A percentile compares a stretch with the other conserved stretches of the same genome.
Evolutionary conservation across 1,284 basidiomycete species (phyloP).

Genomic region (Volvariella volvacea): DNA sequence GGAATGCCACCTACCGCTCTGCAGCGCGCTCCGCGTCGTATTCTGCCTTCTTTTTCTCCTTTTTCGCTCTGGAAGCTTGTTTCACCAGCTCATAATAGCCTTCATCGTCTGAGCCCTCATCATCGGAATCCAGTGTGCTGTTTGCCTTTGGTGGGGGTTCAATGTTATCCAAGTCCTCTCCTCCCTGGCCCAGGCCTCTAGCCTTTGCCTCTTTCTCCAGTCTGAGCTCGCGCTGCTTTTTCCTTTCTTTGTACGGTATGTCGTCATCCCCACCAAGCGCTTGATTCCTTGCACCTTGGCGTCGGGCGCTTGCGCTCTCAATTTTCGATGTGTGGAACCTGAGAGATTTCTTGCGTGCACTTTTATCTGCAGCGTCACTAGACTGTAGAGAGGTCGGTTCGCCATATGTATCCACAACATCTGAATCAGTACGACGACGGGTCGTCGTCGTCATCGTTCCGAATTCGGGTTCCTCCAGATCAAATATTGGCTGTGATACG

Average conservation of each 20-base stretch:
- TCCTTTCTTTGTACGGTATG: conserved; percentile 70
- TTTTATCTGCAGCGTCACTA: conserved; percentile 79
- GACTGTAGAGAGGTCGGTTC: conserved; percentile 66
- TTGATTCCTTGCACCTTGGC: conserved; percentile 62
- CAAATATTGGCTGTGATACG: conserved; percentile 42
- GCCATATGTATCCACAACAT: conserved; percentile 57
- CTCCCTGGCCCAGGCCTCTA: conserved; percentile 42
- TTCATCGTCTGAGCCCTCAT: conserved; percentile 36
- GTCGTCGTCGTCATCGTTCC: conserved; percentile 28
- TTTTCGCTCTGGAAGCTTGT: conserved; percentile 63
- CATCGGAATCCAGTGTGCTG: conserved; percentile 38
- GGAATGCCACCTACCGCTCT: conserved; percentile 45
- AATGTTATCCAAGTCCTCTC: conserved; percentile 60
- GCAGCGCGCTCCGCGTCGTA: conserved; percentile 66
- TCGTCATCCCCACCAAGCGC: conserved; percentile 83
- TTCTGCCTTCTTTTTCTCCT: conserved; percentile 72
- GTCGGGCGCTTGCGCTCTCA: conserved; percentile 64
- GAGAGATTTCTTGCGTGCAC: conserved; percentile 68
- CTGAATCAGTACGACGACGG: conserved; percentile 13
- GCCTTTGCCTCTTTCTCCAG: conserved; percentile 42
- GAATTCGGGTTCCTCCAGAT: conserved; percentile 70
- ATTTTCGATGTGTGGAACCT: conserved; percentile 85
- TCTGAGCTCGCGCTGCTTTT: conserved; percentile 50
- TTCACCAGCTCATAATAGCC: conserved; percentile 90
- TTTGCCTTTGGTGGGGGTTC: conserved; percentile 28